Evolutionary conservation across 177 flowering plant genomes (phyloP).

Genomic region (Telopea speciosissima): DNA sequence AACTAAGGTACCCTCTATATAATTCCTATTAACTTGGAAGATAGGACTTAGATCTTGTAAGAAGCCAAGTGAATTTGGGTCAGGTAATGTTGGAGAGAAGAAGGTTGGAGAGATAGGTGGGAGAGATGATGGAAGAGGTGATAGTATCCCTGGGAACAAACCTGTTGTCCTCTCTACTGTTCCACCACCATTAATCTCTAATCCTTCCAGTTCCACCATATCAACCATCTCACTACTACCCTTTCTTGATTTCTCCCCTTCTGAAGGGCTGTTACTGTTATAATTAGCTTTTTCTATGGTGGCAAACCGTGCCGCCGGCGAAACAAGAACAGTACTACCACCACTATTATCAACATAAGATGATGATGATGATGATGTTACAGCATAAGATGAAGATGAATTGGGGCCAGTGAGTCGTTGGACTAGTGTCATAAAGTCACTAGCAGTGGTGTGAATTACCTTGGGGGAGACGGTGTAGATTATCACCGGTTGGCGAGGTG

Average conservation of each 20-base stretch:
- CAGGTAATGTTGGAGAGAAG: conserved; percentile 43
- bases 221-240: not conserved
- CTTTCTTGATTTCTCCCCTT: not conserved
- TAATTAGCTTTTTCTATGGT: conserved; percentile 35
- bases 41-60: conserved; percentile 54
- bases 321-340: conserved; percentile 17
- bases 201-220: conserved; percentile 17
- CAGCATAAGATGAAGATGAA: conserved; percentile 9
- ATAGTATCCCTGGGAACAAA: conserved; percentile 55
- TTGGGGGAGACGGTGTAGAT: conserved; percentile 60
- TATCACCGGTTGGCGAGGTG: conserved; percentile 16
- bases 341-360: conserved; percentile 2
- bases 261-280: not conserved
- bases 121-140: conserved; percentile 60
- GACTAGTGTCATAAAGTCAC: conserved; percentile 37
- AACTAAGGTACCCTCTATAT: conserved; percentile 22
- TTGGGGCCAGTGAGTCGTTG: conserved; percentile 27
- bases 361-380: not conserved
- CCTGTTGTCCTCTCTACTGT: conserved; percentile 18
- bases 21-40: conserved; percentile 30
- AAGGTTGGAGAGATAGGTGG: conserved; percentile 48
- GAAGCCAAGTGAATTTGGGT: conserved; percentile 38
- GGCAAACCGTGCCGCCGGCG: conserved; percentile 58
- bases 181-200: conserved; percentile 18
- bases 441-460: conserved; percentile 48